Percentiles rank a stretch among this genome's conserved stretches.
Conservation (phyloP, 176 grass and related monocot species). For the Ananas comosus region DNA sequence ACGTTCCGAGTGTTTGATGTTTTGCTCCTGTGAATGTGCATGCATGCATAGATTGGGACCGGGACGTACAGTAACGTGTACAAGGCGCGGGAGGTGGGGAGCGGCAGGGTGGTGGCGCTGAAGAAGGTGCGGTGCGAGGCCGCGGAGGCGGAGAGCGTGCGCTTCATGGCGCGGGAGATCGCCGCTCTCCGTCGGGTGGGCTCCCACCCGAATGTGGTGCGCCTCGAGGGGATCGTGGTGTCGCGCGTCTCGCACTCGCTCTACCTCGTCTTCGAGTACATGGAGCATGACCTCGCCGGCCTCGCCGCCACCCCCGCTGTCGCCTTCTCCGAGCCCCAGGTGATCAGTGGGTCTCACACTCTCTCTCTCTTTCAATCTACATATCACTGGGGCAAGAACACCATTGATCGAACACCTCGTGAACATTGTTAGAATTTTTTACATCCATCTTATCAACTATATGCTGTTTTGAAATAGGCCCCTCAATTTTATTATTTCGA, state of each 20-base stretch:
- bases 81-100: constrained; percentile 36
- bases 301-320: constrained; percentile 24
- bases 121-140: constrained; percentile 52
- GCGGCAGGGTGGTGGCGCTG: constrained; percentile 37
- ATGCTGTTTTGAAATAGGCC: too few species aligned
- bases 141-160: constrained; percentile 37
- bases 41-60: constrained; percentile 35
- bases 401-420: too few species aligned
- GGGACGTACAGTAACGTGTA: constrained; percentile 66
- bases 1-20: too few species aligned
- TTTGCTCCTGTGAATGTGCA: too few species aligned
- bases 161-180: constrained; percentile 55
- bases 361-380: background rate
- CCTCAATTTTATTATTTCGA: too few species aligned
- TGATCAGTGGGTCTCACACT: background rate
- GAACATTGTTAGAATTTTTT: too few species aligned
- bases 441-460: too few species aligned
- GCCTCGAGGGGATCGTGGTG: constrained; percentile 32
- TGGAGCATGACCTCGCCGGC: constrained; percentile 87
- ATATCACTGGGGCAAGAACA: background rate
- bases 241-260: constrained; percentile 40
- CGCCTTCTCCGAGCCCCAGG: constrained; percentile 43
- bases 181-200: constrained; percentile 30
- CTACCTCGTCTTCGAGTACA: constrained; percentile 97
- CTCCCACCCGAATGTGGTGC: constrained; percentile 34